Evolutionary conservation across 2,329 filamentous ascomycete species (phyloP).

Genomic region (Sarocladium oryzae): DNA sequence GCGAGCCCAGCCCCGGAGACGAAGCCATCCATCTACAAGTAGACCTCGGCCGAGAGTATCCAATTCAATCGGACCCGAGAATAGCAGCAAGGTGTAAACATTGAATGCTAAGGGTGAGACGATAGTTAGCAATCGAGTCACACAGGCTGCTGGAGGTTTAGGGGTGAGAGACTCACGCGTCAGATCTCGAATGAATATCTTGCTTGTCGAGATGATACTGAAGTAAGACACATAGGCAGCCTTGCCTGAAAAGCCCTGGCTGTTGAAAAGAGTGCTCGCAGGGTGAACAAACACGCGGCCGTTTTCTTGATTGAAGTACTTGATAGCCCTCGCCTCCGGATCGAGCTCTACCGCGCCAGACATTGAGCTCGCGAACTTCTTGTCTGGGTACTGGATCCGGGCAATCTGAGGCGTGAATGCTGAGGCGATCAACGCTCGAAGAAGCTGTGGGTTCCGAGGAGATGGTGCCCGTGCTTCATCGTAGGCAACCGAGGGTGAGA

Average conservation of each 20-base stretch:
- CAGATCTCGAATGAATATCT: constrained; percentile 84
- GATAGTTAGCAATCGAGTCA: constrained; percentile 9
- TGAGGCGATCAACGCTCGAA: constrained; percentile 65
- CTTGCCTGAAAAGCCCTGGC: constrained; percentile 67
- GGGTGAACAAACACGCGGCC: constrained; percentile 91
- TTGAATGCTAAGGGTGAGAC: constrained; percentile 65
- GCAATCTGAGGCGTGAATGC: constrained; percentile 82
- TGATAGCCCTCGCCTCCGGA: constrained; percentile 85
- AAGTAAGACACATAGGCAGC: constrained; percentile 84
- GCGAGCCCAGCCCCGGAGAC: constrained; percentile 82
- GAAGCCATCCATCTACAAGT: constrained; percentile 86
- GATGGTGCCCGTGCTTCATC: constrained; percentile 20
- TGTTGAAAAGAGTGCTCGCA: constrained; percentile 76
- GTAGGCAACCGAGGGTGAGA: constrained; percentile 35
- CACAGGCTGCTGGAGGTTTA: background rate
- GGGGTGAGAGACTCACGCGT: constrained; percentile 59
- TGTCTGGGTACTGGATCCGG: constrained; percentile 87
- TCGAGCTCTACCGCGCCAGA: constrained; percentile 89
- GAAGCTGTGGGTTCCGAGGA: constrained; percentile 38
- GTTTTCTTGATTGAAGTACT: constrained; percentile 82
- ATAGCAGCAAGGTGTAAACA: constrained; percentile 79
- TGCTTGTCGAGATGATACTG: constrained; percentile 83
- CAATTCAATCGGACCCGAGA: constrained; percentile 76
- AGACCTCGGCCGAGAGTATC: constrained; percentile 84
- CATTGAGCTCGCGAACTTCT: constrained; percentile 84